phyloP scores from a whole-genome alignment of 257 asterid species.

The Capsicum pubescens region DNA sequence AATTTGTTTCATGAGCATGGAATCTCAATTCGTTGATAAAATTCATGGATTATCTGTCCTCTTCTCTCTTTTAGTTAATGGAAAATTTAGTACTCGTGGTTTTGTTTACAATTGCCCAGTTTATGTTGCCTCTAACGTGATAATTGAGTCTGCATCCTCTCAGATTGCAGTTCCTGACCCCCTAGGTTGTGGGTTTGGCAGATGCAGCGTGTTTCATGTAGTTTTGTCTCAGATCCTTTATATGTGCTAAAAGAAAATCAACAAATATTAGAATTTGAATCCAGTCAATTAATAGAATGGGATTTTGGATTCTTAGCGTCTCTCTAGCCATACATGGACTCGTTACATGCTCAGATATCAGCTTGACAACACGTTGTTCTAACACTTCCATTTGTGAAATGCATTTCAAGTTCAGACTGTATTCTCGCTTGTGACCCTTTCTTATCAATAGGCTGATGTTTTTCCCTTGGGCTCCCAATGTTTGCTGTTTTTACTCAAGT shows the following conservation, averaged over 20 bases:
- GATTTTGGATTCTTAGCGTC: neutral
- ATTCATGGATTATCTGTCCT: neutral
- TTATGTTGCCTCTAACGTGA: neutral
- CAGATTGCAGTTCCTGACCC: neutral
- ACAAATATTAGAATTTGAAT: neutral
- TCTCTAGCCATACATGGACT: neutral
- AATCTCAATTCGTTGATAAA: too few species aligned
- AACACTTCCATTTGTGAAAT: neutral
- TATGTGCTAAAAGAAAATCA: too few species aligned
- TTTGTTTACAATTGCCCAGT: neutral
- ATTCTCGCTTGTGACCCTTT: slow-evolving; percentile 11
- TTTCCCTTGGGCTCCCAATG: too few species aligned
- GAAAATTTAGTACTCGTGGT: neutral
- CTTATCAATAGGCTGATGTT: neutral
- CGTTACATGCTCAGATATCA: neutral
- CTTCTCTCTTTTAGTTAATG: neutral
- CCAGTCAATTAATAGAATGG: neutral
- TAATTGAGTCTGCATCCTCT: neutral
- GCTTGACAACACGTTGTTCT: neutral
- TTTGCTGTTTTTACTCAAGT: neutral
- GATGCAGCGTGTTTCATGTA: too few species aligned
- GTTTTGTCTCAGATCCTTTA: too few species aligned
- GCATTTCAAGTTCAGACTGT: neutral
- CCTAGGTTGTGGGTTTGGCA: too few species aligned
- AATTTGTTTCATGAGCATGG: neutral